These are phyloP conservation scores for Lasiosphaeria ovina DNA, from an alignment of 495 filamentous ascomycete species.

Conservation along the genomic window DNA sequence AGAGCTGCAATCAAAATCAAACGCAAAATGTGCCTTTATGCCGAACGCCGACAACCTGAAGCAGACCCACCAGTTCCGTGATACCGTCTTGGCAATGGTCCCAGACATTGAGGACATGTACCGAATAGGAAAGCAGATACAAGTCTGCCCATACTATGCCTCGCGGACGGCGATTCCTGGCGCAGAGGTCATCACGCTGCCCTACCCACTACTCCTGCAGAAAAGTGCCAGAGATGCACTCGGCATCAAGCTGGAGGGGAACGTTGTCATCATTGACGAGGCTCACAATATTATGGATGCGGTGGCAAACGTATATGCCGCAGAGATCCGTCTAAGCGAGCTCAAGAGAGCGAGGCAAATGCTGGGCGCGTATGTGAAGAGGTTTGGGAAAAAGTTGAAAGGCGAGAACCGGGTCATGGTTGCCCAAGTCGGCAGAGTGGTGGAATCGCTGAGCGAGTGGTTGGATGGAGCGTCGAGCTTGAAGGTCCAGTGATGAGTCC, in stretches of 20 bases:
- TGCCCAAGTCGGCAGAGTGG: conserved; percentile 75
- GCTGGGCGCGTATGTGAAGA: conserved; percentile 77
- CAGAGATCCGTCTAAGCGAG: conserved; percentile 69
- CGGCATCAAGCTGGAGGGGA: conserved; percentile 77
- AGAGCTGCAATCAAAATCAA: conserved; percentile 74
- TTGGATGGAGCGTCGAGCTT: conserved; percentile 49
- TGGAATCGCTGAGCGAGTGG: conserved; percentile 71
- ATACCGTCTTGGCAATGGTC: conserved; percentile 78
- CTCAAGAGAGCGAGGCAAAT: conserved; percentile 68
- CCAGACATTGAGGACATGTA: conserved; percentile 93
- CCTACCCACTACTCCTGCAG: conserved; percentile 88
- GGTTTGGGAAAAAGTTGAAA: conserved; percentile 77
- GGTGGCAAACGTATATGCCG: conserved; percentile 82
- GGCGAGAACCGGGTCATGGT: conserved; percentile 93
- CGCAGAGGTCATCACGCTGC: conserved; percentile 90
- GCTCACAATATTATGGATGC: conserved; percentile 98
- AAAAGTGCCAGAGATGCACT: conserved; percentile 86
- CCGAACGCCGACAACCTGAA: conserved; percentile 73
- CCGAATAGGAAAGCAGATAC: conserved; percentile 69
- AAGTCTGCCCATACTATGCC: conserved; percentile 94
- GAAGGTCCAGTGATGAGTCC: conserved; percentile 34
- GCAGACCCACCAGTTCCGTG: conserved; percentile 77
- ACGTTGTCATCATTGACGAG: conserved; percentile 92
- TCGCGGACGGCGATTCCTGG: conserved; percentile 77
- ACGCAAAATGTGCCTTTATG: conserved; percentile 73